Conservation (phyloP, 2,329 filamentous ascomycete species). For the Penicillium sp. region DNA sequence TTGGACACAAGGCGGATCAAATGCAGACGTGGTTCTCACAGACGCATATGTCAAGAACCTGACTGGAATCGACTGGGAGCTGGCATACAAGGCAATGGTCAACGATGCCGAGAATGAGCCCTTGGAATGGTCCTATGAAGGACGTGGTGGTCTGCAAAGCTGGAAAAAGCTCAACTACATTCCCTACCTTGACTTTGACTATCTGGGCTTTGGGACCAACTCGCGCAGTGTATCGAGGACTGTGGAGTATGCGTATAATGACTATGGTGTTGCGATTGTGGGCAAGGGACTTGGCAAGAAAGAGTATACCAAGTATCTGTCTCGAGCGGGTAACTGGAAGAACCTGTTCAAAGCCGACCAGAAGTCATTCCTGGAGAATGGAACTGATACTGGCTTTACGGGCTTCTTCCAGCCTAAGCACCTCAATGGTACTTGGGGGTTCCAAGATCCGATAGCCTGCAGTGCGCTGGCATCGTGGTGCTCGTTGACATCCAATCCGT, state of each 20-base stretch:
- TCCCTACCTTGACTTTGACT: constrained; percentile 70
- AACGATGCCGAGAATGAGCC: constrained; percentile 74
- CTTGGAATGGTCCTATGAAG: constrained; percentile 70
- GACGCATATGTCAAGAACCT: constrained; percentile 71
- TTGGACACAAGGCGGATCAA: constrained; percentile 46
- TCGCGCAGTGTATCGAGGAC: constrained; percentile 73
- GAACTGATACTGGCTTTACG: constrained; percentile 66
- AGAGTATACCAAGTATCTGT: constrained; percentile 56
- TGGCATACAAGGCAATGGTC: constrained; percentile 69
- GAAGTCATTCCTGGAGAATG: constrained; percentile 58
- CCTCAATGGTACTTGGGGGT: constrained; percentile 70
- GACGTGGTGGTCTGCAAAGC: constrained; percentile 69
- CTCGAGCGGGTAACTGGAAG: constrained; percentile 65
- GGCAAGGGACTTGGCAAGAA: constrained; percentile 61
- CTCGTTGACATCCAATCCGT: constrained; percentile 39
- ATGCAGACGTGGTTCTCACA: constrained; percentile 70
- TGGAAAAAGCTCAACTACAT: constrained; percentile 74
- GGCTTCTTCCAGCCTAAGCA: constrained; percentile 74
- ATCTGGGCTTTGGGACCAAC: constrained; percentile 68
- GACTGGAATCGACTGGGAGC: constrained; percentile 67
- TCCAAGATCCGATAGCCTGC: constrained; percentile 62
- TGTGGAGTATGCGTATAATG: constrained; percentile 77
- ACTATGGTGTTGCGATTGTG: constrained; percentile 68
- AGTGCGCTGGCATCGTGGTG: constrained; percentile 35
- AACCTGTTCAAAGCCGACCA: constrained; percentile 69